Evolutionary conservation across 23 red algal species (phyloP).

Genomic region (Agarophyton chilense): DNA sequence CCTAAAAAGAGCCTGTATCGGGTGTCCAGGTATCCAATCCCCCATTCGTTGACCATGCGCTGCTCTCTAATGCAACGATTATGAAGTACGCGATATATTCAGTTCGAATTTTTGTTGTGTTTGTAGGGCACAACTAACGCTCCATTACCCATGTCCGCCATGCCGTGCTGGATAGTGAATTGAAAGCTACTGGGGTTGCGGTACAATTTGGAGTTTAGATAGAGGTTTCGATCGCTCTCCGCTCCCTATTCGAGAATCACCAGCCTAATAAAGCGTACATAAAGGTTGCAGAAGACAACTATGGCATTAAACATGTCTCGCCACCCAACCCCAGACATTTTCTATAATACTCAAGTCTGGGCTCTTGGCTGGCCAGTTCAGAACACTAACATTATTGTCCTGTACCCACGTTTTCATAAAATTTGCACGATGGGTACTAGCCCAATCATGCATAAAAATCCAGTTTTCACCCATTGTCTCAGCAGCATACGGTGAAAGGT

Average conservation of each 20-base stretch:
- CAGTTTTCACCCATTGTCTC: too few relatives aligned
- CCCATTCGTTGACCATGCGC: constrained; percentile 55
- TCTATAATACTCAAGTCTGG: too few relatives aligned
- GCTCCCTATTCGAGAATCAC: constrained; percentile 12
- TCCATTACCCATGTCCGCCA: constrained; percentile 19
- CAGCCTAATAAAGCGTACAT: constrained; percentile 5
- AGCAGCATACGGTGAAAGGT: too few relatives aligned
- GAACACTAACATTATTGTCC: too few relatives aligned
- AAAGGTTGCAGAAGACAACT: constrained; percentile 6
- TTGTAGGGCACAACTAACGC: constrained; percentile 32
- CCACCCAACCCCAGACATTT: too few relatives aligned
- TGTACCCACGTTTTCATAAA: too few relatives aligned
- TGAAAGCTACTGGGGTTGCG: not conserved
- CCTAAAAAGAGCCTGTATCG: constrained; percentile 35
- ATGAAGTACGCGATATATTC: not conserved
- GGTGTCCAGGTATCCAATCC: constrained; percentile 47
- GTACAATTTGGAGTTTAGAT: constrained; percentile 14
- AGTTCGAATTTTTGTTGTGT: constrained; percentile 22
- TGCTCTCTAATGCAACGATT: constrained; percentile 21
- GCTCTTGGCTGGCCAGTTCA: too few relatives aligned
- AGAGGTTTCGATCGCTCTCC: constrained; percentile 20
- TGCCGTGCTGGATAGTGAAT: constrained; percentile 22
- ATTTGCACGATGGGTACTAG: too few relatives aligned
- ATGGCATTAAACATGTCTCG: too few relatives aligned
- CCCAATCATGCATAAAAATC: too few relatives aligned